These are phyloP conservation scores for Cylindrotheca fusiformis DNA, from an alignment of 108 stramenopile genomes.

Conservation along the genomic window DNA sequence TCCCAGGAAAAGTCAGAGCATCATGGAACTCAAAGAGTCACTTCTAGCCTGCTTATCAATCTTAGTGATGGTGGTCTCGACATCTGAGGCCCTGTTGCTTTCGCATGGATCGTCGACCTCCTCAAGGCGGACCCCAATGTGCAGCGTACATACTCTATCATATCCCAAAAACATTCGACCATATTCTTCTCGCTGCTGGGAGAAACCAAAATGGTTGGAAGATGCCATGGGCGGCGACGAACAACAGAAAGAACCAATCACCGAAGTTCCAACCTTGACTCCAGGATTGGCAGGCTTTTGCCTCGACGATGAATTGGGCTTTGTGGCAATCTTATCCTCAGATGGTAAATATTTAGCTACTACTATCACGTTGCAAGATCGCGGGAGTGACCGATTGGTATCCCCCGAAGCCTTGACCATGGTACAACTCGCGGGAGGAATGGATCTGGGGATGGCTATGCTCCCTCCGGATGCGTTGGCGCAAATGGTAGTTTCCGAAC, in stretches of 20 bases:
- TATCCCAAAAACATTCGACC: too few species aligned
- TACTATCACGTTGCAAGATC: neutral
- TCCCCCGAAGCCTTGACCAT: conserved; percentile 27
- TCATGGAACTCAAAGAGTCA: too few species aligned
- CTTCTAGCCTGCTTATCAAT: too few species aligned
- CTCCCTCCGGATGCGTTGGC: conserved; percentile 26
- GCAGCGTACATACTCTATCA: too few species aligned
- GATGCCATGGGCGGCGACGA: conserved; percentile 21
- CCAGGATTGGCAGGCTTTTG: conserved; percentile 27
- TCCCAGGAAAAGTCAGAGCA: too few species aligned
- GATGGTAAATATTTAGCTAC: neutral
- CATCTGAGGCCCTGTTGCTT: too few species aligned
- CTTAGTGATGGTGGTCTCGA: too few species aligned
- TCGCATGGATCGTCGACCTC: too few species aligned
- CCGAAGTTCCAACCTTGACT: neutral
- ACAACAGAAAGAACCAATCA: neutral
- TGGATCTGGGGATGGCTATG: conserved; percentile 33
- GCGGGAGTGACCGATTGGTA: conserved; percentile 14
- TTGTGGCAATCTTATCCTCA: conserved; percentile 19
- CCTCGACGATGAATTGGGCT: conserved; percentile 21
- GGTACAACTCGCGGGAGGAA: conserved; percentile 33
- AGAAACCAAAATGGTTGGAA: conserved; percentile 18
- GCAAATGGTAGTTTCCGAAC: conserved; percentile 12
- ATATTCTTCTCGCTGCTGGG: neutral
- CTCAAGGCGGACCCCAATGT: too few species aligned